phyloP scores from a whole-genome alignment of 805 yeast genomes.

The Zygotorulaspora danielsina region DNA sequence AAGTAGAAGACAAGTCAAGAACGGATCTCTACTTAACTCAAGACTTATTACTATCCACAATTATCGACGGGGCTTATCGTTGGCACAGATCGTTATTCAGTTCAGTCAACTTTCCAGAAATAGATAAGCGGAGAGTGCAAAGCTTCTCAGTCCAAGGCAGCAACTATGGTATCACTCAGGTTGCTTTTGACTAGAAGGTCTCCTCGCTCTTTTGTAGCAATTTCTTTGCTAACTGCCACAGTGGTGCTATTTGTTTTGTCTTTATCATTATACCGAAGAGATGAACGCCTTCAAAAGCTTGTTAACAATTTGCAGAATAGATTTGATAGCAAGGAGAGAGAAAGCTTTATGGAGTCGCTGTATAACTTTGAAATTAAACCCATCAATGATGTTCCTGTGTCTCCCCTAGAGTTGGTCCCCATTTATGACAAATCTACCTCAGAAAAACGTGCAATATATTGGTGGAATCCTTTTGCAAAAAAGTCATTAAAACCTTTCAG shows the following conservation, averaged over 20 bases:
- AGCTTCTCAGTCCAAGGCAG: too few species aligned
- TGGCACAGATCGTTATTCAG: too few species aligned
- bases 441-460: conserved; percentile 2
- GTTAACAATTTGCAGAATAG: background rate
- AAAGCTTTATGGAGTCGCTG: background rate
- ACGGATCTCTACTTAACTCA: too few species aligned
- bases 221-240: background rate
- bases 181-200: conserved; percentile 1
- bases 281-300: background rate
- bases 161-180: conserved; percentile 1
- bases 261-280: conserved; percentile 1
- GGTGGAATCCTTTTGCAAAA: conserved; percentile 3
- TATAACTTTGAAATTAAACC: conserved; percentile 1
- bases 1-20: too few species aligned
- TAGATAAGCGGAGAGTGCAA: too few species aligned
- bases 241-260: background rate
- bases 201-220: background rate
- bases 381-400: conserved; percentile 11
- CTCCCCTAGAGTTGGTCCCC: conserved; percentile 20
- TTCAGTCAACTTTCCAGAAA: too few species aligned
- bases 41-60: too few species aligned
- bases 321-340: background rate
- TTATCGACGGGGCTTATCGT: too few species aligned
- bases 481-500: conserved; percentile 10
- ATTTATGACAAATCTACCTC: conserved; percentile 10